Evolutionary conservation across 2,329 filamentous ascomycete genomes (phyloP).

Genomic region (Juglanconis oblonga): DNA sequence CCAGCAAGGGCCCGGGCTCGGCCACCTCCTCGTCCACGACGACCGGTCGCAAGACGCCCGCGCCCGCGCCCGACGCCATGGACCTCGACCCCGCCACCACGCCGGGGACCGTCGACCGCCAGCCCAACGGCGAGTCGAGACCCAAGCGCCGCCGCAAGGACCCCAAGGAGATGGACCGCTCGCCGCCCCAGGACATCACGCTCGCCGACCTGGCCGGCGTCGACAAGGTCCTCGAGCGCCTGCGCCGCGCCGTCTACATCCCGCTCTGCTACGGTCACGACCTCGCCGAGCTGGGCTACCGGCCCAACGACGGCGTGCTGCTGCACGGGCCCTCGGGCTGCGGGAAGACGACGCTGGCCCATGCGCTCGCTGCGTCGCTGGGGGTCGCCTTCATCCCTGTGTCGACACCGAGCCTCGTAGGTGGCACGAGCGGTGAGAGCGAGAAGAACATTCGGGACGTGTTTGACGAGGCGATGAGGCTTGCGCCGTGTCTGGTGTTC

Average conservation of each 20-base stretch:
- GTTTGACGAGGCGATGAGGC: slow-evolving; percentile 81
- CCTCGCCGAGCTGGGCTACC: slow-evolving; percentile 63
- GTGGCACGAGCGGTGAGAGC: slow-evolving; percentile 84
- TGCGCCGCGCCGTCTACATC: slow-evolving; percentile 69
- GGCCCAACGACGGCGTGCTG: slow-evolving; percentile 71
- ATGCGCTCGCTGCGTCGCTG: slow-evolving; percentile 73
- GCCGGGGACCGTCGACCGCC: slow-evolving; percentile 42
- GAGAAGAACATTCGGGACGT: slow-evolving; percentile 82
- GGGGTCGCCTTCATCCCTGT: slow-evolving; percentile 78
- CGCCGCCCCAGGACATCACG: slow-evolving; percentile 64
- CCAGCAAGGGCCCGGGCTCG: slow-evolving; percentile 9
- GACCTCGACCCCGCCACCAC: slow-evolving; percentile 26
- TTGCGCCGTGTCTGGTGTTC: slow-evolving; percentile 87
- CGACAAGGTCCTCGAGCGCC: slow-evolving; percentile 65
- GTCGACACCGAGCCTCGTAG: slow-evolving; percentile 77
- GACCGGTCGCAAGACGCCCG: slow-evolving; percentile 20
- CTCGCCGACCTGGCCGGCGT: slow-evolving; percentile 75
- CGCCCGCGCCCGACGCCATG: slow-evolving; percentile 21
- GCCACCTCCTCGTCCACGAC: slow-evolving; percentile 6
- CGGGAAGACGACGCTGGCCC: slow-evolving; percentile 81
- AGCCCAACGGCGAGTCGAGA: slow-evolving; percentile 63
- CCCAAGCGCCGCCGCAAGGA: slow-evolving; percentile 62
- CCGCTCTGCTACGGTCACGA: slow-evolving; percentile 67
- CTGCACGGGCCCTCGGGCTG: slow-evolving; percentile 83
- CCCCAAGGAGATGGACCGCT: slow-evolving; percentile 52